phyloP scores from a whole-genome alignment of 179 eudicot genomes.

The Corrigiola litoralis region DNA sequence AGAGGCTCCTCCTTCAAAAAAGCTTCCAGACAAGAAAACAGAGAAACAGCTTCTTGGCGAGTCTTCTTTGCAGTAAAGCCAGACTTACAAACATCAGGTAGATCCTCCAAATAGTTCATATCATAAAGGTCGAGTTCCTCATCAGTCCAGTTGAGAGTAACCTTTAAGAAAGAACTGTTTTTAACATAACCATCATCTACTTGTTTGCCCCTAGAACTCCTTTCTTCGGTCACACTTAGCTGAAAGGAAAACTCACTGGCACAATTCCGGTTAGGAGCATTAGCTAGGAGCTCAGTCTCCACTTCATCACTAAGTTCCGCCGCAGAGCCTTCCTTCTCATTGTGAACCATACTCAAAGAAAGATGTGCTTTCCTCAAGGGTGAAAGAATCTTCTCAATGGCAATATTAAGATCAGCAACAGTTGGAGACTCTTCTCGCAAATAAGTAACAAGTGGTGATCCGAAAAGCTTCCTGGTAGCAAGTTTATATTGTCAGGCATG shows the following conservation, averaged over 20 bases:
- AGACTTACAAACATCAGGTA: constrained; percentile 75
- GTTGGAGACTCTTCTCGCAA: constrained; percentile 47
- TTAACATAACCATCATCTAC: constrained; percentile 45
- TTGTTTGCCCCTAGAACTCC: constrained; percentile 41
- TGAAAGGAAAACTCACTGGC: constrained; percentile 37
- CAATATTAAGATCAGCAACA: constrained; percentile 58
- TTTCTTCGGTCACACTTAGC: constrained; percentile 53
- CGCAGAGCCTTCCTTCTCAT: constrained; percentile 33
- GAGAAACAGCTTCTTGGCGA: constrained; percentile 78
- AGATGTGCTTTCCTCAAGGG: constrained; percentile 52
- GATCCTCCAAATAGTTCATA: constrained; percentile 64
- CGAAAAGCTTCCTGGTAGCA: constrained; percentile 59
- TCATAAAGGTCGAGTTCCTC: constrained; percentile 55
- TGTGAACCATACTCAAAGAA: constrained; percentile 16
- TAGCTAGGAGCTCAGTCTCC: constrained; percentile 28
- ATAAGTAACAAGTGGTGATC: constrained; percentile 74
- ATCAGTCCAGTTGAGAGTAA: constrained; percentile 72
- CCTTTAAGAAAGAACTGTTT: constrained; percentile 36
- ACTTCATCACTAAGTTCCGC: constrained; percentile 31
- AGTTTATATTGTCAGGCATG: constrained; percentile 30
- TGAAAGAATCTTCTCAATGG: constrained; percentile 47
- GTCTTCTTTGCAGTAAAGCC: constrained; percentile 73
- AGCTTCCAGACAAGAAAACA: constrained; percentile 94
- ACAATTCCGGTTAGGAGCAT: constrained; percentile 28
- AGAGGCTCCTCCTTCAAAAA: constrained; percentile 97